These are phyloP conservation scores for Fraxinus latifolia DNA, from an alignment of 305 asterid species.

Conservation along the genomic window DNA sequence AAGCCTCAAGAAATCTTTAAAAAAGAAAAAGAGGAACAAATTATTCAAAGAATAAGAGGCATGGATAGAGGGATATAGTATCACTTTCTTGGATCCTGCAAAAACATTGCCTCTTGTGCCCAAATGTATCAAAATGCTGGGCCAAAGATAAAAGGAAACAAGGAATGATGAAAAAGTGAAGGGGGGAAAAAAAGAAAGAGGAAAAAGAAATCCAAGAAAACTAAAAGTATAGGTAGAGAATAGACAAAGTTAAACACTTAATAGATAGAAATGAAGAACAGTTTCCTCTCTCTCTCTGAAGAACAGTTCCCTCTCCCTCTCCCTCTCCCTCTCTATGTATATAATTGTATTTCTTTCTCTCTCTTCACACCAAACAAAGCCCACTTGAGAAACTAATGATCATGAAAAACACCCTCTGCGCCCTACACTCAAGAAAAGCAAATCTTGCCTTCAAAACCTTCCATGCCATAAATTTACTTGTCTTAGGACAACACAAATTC, in stretches of 20 bases:
- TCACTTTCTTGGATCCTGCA: constrained; percentile 78
- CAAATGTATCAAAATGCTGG: constrained; percentile 40
- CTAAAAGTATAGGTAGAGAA: constrained; percentile 22
- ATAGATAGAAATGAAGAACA: background rate
- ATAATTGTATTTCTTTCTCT: constrained; percentile 25
- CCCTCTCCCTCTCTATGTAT: background rate
- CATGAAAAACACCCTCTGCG: constrained; percentile 53
- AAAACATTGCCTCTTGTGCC: constrained; percentile 29
- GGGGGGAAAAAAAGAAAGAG: constrained; percentile 36
- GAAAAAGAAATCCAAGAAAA: constrained; percentile 37
- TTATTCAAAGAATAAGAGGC: constrained; percentile 28
- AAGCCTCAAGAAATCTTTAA: background rate
- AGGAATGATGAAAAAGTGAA: constrained; percentile 65
- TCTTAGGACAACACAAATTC: constrained; percentile 31
- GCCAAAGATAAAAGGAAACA: constrained; percentile 62
- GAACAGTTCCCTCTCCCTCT: background rate
- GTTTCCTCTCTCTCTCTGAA: background rate
- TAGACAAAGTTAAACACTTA: constrained; percentile 15
- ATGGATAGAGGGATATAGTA: constrained; percentile 39
- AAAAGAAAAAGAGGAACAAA: background rate
- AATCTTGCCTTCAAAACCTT: constrained; percentile 41
- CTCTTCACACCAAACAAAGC: constrained; percentile 52
- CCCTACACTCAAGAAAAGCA: constrained; percentile 78
- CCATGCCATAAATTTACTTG: constrained; percentile 56
- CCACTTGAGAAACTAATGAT: constrained; percentile 60